These are phyloP conservation scores for Quillaja saponaria DNA, from an alignment of 306 rosid genomes.

Conservation along the genomic window DNA sequence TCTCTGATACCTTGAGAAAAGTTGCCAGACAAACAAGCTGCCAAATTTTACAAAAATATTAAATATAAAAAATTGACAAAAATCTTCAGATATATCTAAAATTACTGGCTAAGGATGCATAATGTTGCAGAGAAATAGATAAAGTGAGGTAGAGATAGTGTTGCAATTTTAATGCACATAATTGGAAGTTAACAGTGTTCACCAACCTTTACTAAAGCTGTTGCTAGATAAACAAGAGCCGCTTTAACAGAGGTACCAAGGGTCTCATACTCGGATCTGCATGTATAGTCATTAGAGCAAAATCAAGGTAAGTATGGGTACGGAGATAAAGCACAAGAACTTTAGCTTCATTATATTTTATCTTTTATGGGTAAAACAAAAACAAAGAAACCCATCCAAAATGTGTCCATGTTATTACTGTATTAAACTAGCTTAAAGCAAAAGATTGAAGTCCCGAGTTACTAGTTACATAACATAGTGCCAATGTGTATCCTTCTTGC, in stretches of 20 bases:
- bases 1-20: constrained; percentile 92
- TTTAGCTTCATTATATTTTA: not conserved
- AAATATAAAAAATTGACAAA: constrained; percentile 10
- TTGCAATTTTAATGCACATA: not conserved
- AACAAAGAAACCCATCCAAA: not conserved
- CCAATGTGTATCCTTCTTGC: not conserved
- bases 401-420: not conserved
- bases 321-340: constrained; percentile 1
- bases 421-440: not conserved
- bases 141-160: not conserved
- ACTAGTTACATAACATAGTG: not conserved
- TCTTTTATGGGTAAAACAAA: not conserved
- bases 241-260: constrained; percentile 92
- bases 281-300: constrained; percentile 18
- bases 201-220: constrained; percentile 88
- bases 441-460: not conserved
- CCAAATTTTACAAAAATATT: constrained; percentile 3
- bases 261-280: constrained; percentile 97
- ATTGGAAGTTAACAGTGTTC: constrained; percentile 16
- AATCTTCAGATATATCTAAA: constrained; percentile 14
- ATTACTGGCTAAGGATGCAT: constrained; percentile 10
- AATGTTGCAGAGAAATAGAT: not conserved
- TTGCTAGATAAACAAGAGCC: constrained; percentile 88
- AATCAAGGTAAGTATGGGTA: not conserved
- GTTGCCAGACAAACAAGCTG: constrained; percentile 99